Percentiles rank a stretch among this genome's conserved stretches.
These are phyloP conservation scores for Boletus edulis DNA, from an alignment of 768 basidiomycete species.

Conservation along the genomic window DNA sequence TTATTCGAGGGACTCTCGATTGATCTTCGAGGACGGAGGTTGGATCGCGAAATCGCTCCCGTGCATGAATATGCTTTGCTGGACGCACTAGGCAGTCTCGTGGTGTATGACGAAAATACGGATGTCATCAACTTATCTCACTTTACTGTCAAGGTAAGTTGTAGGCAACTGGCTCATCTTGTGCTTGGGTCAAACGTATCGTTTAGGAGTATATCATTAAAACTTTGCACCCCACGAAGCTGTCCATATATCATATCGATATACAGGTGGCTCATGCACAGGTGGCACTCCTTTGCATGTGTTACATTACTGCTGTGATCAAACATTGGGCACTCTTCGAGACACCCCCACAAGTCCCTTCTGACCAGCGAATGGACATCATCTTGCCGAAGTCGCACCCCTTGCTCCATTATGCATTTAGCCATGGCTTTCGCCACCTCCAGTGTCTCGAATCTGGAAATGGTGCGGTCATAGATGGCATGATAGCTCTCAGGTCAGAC, in stretches of 20 bases:
- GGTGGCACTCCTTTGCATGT: conserved; percentile 1
- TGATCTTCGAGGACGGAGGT: neutral
- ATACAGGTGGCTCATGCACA: neutral
- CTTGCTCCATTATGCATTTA: neutral
- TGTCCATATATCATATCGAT: neutral
- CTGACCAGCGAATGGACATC: neutral
- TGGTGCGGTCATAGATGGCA: neutral
- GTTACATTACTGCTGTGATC: neutral
- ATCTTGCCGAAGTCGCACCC: neutral
- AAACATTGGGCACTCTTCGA: neutral
- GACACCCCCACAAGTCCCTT: neutral
- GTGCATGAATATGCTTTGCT: neutral
- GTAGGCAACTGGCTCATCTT: neutral
- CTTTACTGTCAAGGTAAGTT: conserved; percentile 16
- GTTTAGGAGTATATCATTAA: conserved; percentile 9
- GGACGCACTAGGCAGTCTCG: conserved; percentile 12
- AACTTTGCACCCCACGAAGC: neutral
- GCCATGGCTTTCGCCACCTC: neutral
- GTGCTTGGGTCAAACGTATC: neutral
- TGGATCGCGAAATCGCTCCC: neutral
- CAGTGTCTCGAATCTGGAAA: neutral
- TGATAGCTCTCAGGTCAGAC: neutral
- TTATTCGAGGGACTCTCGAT: conserved; percentile 11
- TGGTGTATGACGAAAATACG: conserved; percentile 1
- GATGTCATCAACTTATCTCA: conserved; percentile 9